These are phyloP conservation scores for Poterioochromonas sp. DNA, from an alignment of 352 stramenopile genomes.

Conservation along the genomic window DNA sequence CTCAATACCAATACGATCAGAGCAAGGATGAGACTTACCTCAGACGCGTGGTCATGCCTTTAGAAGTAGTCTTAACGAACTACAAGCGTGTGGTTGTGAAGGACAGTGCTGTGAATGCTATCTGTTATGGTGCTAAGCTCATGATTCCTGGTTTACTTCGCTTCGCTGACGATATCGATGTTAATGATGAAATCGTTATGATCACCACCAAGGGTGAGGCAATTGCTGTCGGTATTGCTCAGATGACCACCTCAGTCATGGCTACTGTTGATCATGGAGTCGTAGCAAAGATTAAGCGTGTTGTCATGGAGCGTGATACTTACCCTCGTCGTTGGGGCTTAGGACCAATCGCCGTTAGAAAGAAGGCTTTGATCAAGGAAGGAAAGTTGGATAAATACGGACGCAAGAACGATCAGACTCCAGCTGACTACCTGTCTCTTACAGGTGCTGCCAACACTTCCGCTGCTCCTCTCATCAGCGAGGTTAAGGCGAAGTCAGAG, in stretches of 20 bases:
- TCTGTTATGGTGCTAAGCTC: slow-evolving; percentile 99
- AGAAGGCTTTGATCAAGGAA: slow-evolving; percentile 92
- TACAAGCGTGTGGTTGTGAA: slow-evolving; percentile 99
- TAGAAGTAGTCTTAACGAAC: slow-evolving; percentile 94
- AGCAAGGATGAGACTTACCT: slow-evolving; percentile 99
- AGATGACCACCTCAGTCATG: slow-evolving; percentile 99
- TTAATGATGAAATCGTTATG: slow-evolving; percentile 96
- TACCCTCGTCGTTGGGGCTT: slow-evolving; percentile 98
- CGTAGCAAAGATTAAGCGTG: slow-evolving; percentile 99
- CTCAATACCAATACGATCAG: slow-evolving; percentile 95
- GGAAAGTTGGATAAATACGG: slow-evolving; percentile 81
- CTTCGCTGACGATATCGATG: slow-evolving; percentile 98
- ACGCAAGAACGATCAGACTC: slow-evolving; percentile 74
- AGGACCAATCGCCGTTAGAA: slow-evolving; percentile 95
- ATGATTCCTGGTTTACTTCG: slow-evolving; percentile 98
- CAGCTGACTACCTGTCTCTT: slow-evolving; percentile 59
- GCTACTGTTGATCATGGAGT: slow-evolving; percentile 98
- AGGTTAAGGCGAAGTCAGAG: slow-evolving; percentile 27
- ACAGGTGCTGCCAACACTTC: slow-evolving; percentile 34
- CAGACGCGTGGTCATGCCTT: slow-evolving; percentile 88
- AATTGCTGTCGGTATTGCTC: slow-evolving; percentile 94
- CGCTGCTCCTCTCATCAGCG: slow-evolving; percentile 28
- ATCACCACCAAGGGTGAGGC: slow-evolving; percentile 99
- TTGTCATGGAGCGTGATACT: slow-evolving; percentile 99
- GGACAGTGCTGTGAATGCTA: slow-evolving; percentile 98